Percentiles rank a stretch among this genome's conserved stretches.
Conservation (phyloP, 1,139 yeast genomes). For the Saccharomyces hybrid region DNA sequence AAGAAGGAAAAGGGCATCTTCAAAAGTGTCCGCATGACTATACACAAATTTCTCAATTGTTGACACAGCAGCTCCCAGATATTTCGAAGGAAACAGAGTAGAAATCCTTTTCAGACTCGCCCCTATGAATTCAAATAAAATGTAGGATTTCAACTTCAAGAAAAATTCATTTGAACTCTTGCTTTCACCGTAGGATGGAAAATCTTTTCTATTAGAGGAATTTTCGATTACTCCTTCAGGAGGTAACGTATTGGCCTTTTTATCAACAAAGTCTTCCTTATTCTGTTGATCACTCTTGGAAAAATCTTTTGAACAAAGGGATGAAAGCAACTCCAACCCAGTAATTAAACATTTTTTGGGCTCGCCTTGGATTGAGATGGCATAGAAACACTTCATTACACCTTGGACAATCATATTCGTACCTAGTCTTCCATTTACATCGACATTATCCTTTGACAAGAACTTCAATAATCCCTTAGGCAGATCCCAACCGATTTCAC, state of each 20-base stretch:
- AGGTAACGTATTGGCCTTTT: not conserved
- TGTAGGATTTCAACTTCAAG: constrained; percentile 47
- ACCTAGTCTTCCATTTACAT: constrained; percentile 11
- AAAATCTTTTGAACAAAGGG: constrained; percentile 16
- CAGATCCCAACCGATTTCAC: constrained; percentile 81
- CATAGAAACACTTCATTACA: constrained; percentile 48
- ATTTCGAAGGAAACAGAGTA: constrained; percentile 66
- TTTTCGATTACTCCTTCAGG: constrained; percentile 1
- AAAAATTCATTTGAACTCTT: constrained; percentile 20
- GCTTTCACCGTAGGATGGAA: not conserved
- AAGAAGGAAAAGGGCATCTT: constrained; percentile 40
- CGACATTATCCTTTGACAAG: constrained; percentile 21
- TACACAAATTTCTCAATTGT: constrained; percentile 48
- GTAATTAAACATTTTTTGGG: constrained; percentile 71
- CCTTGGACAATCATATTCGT: constrained; percentile 18
- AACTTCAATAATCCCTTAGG: constrained; percentile 55
- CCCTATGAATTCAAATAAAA: constrained; percentile 55
- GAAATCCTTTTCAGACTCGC: constrained; percentile 41
- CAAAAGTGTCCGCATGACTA: constrained; percentile 34
- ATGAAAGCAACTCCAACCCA: constrained; percentile 50
- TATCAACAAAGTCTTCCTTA: constrained; percentile 4
- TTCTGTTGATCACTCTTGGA: constrained; percentile 15
- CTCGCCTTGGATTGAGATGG: constrained; percentile 60
- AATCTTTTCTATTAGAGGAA: not conserved
- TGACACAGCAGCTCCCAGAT: constrained; percentile 58